Evolutionary conservation across 78 protist species (phyloP).

Genomic region (Chrysochromulina tobinii): DNA sequence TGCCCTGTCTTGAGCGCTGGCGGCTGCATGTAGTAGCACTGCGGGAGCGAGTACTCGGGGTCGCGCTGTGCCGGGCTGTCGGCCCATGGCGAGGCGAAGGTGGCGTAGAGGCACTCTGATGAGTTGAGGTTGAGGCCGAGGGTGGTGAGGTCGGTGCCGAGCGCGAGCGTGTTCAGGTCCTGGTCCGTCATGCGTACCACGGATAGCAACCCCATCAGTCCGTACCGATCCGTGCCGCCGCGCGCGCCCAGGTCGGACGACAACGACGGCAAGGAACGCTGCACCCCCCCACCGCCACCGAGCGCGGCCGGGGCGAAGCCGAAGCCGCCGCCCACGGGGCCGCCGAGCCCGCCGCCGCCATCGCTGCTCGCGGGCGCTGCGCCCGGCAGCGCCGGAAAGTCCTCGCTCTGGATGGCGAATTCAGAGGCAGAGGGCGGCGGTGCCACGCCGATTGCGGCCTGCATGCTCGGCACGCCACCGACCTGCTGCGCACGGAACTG

Average conservation of each 20-base stretch:
- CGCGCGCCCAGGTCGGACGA: no score
- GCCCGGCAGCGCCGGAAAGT: conserved; percentile 31
- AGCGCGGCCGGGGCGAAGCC: neutral
- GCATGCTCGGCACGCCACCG: neutral
- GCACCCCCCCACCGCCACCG: no score
- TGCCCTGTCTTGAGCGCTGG: conserved; percentile 72
- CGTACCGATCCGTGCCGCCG: conserved; percentile 13
- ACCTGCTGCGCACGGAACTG: neutral
- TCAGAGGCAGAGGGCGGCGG: neutral
- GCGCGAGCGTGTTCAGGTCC: conserved; percentile 81
- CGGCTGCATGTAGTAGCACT: conserved; percentile 76
- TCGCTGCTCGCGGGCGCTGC: neutral
- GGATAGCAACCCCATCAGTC: conserved; percentile 83
- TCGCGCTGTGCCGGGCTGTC: conserved; percentile 57
- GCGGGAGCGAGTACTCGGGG: conserved; percentile 79
- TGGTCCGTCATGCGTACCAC: conserved; percentile 80
- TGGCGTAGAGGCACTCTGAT: conserved; percentile 60
- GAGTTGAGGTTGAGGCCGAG: conserved; percentile 90
- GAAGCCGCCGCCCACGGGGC: neutral
- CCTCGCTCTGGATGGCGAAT: neutral
- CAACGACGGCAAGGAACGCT: no score
- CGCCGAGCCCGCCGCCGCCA: neutral
- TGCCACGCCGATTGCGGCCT: no score
- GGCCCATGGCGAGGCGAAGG: conserved; percentile 86
- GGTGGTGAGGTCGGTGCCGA: conserved; percentile 88